A percentile compares a stretch with the other conserved stretches of the same genome.
Evolutionary conservation across 805 yeast species (phyloP).

Genomic region (Nakazawaea holstii): DNA sequence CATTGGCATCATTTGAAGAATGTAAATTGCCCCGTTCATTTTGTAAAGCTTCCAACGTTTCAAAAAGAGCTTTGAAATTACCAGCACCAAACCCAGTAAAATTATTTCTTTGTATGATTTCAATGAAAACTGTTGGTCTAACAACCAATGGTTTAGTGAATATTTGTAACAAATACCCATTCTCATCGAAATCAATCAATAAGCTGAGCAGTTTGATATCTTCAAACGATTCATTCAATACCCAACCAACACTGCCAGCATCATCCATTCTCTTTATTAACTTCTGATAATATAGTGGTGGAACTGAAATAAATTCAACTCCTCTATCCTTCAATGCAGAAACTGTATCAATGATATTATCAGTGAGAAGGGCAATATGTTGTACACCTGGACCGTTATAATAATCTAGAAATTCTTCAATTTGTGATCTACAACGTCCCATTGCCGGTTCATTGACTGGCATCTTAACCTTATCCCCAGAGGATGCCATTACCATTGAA

Average conservation of each 20-base stretch:
- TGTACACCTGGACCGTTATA: constrained; percentile 82
- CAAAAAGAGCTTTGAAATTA: constrained; percentile 77
- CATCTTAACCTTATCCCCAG: constrained; percentile 61
- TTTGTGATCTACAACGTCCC: constrained; percentile 64
- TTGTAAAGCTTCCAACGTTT: constrained; percentile 78
- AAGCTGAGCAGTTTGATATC: constrained; percentile 48
- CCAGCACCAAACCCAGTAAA: constrained; percentile 90
- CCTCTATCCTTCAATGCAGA: constrained; percentile 53
- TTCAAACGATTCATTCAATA: constrained; percentile 47
- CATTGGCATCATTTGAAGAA: not conserved
- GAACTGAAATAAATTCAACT: constrained; percentile 60
- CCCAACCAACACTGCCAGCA: constrained; percentile 37
- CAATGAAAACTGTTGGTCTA: constrained; percentile 79
- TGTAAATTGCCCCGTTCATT: constrained; percentile 57
- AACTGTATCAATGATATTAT: constrained; percentile 56
- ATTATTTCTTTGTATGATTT: constrained; percentile 72
- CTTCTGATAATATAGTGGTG: constrained; percentile 49
- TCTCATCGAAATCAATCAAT: constrained; percentile 71
- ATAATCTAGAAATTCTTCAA: constrained; percentile 74
- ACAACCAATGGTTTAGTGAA: constrained; percentile 74
- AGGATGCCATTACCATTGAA: constrained; percentile 73
- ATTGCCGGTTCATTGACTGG: constrained; percentile 83
- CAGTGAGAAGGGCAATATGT: constrained; percentile 69
- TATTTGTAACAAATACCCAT: constrained; percentile 73
- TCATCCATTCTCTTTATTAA: constrained; percentile 38